Percentiles rank a stretch among this genome's conserved stretches.
Evolutionary conservation across 352 stramenopile genomes (phyloP).

Genomic region (Discostella stelligera): DNA sequence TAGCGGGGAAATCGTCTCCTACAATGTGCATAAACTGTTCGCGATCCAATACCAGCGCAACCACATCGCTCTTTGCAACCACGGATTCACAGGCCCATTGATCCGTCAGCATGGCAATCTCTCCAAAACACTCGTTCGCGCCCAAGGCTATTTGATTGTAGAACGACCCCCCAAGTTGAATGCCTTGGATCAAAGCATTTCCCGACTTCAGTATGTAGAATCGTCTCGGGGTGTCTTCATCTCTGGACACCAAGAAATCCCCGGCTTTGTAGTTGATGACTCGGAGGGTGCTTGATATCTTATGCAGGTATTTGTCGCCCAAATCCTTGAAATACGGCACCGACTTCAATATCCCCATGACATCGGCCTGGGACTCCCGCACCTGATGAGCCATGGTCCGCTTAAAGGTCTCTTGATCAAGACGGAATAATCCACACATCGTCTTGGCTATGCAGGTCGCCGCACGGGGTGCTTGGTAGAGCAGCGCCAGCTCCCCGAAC

Average conservation of each 20-base stretch:
- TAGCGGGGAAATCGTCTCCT: constrained; percentile 27
- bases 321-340: constrained; percentile 64
- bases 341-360: constrained; percentile 49
- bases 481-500: constrained; percentile 89
- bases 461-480: constrained; percentile 88
- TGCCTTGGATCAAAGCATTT: constrained; percentile 21
- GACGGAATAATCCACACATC: constrained; percentile 48
- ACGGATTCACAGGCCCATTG: constrained; percentile 35
- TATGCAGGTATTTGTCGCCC: constrained; percentile 68
- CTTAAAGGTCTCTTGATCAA: constrained; percentile 59
- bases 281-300: constrained; percentile 87
- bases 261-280: constrained; percentile 88
- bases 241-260: constrained; percentile 90
- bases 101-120: constrained; percentile 55
- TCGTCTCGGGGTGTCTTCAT: constrained; percentile 83
- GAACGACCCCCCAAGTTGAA: constrained; percentile 35
- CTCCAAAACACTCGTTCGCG: constrained; percentile 69
- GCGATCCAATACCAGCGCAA: constrained; percentile 42
- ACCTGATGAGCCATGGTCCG: constrained; percentile 45
- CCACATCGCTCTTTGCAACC: constrained; percentile 36
- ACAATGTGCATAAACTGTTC: constrained; percentile 53
- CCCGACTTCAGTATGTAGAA: constrained; percentile 55
- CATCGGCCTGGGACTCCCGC: constrained; percentile 29
- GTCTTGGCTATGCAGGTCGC: constrained; percentile 70
- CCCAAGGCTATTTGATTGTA: constrained; percentile 49